Conservation (phyloP, 2,329 filamentous ascomycete genomes). For the Trichoderma sp. region DNA sequence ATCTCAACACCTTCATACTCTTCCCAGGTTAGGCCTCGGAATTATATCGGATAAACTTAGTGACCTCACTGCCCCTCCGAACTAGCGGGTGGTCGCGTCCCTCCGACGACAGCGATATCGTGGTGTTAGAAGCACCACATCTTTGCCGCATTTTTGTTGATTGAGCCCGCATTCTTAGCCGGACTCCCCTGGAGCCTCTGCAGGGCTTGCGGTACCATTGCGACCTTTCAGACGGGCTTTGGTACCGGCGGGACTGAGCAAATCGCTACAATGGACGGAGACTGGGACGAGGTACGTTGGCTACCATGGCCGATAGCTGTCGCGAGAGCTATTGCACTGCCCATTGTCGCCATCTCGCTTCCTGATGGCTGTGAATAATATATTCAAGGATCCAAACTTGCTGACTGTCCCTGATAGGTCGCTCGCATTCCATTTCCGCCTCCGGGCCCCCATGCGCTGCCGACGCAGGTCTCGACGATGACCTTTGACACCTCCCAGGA, state of each 20-base stretch:
- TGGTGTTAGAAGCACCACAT: neutral
- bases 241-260: constrained; percentile 42
- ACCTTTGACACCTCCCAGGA: constrained; percentile 90
- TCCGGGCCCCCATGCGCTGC: constrained; percentile 68
- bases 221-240: constrained; percentile 34
- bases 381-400: constrained; percentile 15
- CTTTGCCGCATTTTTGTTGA: constrained; percentile 6
- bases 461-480: constrained; percentile 74
- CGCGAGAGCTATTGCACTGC: neutral
- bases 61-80: constrained; percentile 27
- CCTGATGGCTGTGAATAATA: neutral
- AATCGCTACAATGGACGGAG: constrained; percentile 60
- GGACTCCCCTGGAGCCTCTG: constrained; percentile 25
- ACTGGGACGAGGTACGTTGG: constrained; percentile 65
- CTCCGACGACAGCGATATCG: constrained; percentile 14
- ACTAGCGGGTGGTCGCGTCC: constrained; percentile 1
- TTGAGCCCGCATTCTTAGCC: constrained; percentile 10
- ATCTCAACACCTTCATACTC: too few species aligned
- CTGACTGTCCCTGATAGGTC: constrained; percentile 55
- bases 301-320: neutral
- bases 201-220: constrained; percentile 20
- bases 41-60: constrained; percentile 23
- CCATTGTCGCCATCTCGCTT: neutral
- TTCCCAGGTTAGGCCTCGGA: constrained; percentile 20
- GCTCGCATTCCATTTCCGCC: constrained; percentile 80